phyloP scores from a whole-genome alignment of 352 stramenopile genomes.

The Peronospora destructor region DNA sequence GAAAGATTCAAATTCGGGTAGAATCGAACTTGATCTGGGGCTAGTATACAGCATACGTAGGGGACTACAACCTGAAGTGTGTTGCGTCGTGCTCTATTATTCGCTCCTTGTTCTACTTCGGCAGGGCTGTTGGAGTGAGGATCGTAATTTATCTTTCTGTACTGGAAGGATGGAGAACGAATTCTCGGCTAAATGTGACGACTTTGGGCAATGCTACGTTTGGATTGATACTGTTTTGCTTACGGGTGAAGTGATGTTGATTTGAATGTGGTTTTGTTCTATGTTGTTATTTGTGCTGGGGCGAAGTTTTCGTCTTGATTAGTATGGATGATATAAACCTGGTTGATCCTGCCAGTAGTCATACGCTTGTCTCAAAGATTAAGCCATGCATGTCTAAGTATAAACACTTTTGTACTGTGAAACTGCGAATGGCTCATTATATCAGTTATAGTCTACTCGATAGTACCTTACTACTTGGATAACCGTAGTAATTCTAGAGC shows the following conservation, averaged over 20 bases:
- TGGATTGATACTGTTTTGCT: no score
- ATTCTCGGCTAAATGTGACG: conserved; percentile 7
- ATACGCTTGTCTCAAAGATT: conserved; percentile 90
- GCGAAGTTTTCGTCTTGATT: no score
- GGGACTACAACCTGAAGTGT: conserved; percentile 1
- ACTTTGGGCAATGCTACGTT: conserved; percentile 1
- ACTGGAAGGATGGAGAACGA: conserved; percentile 1
- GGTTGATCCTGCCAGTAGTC: conserved; percentile 67
- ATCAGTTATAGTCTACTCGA: not conserved
- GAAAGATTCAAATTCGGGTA: conserved; percentile 8
- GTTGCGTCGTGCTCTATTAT: conserved; percentile 5
- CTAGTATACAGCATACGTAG: conserved; percentile 2
- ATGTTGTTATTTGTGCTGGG: not conserved
- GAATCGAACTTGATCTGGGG: conserved; percentile 10
- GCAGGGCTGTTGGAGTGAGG: conserved; percentile 7
- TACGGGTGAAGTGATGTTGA: not conserved
- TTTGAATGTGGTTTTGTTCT: conserved; percentile 7
- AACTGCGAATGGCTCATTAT: conserved; percentile 23
- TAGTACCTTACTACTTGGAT: no score
- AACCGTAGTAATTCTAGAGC: no score
- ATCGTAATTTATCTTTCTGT: conserved; percentile 10
- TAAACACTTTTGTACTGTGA: conserved; percentile 22
- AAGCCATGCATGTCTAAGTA: conserved; percentile 18
- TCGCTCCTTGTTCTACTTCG: conserved; percentile 1
- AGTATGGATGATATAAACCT: conserved; percentile 36